phyloP scores from a whole-genome alignment of 2,329 filamentous ascomycete species.

The Cytospora chrysosperma region DNA sequence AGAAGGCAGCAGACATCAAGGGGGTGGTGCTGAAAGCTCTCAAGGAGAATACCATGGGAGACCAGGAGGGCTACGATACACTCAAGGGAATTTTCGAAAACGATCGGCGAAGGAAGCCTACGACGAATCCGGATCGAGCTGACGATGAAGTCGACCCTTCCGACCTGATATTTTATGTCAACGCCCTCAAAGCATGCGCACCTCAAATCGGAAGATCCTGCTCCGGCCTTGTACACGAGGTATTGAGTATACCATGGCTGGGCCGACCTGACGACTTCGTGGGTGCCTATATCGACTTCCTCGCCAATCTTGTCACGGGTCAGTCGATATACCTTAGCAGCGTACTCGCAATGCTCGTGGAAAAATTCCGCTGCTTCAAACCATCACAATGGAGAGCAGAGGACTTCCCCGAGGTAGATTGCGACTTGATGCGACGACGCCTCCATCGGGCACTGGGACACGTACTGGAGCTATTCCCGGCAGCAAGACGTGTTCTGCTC shows the following conservation, averaged over 20 bases:
- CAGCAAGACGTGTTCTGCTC: constrained; percentile 69
- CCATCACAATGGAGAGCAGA: constrained; percentile 47
- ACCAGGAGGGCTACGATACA: constrained; percentile 60
- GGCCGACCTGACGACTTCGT: constrained; percentile 65
- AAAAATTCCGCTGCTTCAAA: constrained; percentile 64
- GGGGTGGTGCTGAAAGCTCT: constrained; percentile 54
- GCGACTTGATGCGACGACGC: constrained; percentile 66
- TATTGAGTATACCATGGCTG: constrained; percentile 64
- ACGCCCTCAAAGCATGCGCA: constrained; percentile 61
- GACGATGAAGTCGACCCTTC: constrained; percentile 52
- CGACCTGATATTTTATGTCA: constrained; percentile 59
- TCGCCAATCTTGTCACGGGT: constrained; percentile 74
- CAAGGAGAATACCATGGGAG: constrained; percentile 55
- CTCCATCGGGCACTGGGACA: constrained; percentile 75
- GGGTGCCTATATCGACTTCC: constrained; percentile 65
- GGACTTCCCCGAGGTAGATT: constrained; percentile 58
- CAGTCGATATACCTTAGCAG: constrained; percentile 75
- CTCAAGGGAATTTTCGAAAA: constrained; percentile 59
- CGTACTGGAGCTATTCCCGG: constrained; percentile 77
- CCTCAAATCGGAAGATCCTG: constrained; percentile 61
- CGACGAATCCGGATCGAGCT: constrained; percentile 33
- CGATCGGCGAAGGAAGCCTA: constrained; percentile 42
- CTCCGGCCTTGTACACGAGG: constrained; percentile 55
- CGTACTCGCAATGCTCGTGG: constrained; percentile 77
- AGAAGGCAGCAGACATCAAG: constrained; percentile 57